Percentiles rank a stretch among this genome's conserved stretches.
These are phyloP conservation scores for Cokeromyces recurvatus DNA, from an alignment of 371 early-diverging fungal genomes.

Conservation along the genomic window DNA sequence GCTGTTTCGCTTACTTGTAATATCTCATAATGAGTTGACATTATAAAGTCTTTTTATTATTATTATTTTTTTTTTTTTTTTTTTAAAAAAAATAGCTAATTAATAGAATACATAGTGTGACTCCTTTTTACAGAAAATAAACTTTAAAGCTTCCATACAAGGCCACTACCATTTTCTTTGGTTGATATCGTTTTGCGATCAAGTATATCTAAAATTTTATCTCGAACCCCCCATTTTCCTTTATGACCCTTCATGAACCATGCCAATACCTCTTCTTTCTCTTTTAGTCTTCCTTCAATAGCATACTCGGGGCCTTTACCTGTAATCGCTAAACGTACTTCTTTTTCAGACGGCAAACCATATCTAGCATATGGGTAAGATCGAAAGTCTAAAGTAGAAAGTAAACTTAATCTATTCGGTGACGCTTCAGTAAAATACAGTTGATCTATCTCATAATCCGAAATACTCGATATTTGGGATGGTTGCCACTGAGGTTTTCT, in stretches of 20 bases:
- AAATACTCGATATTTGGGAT: constrained; percentile 42
- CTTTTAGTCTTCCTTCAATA: constrained; percentile 38
- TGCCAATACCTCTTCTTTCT: constrained; percentile 59
- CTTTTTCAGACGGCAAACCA: constrained; percentile 75
- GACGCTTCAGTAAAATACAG: constrained; percentile 51
- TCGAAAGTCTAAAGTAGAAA: constrained; percentile 23
- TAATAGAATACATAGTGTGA: too few species aligned
- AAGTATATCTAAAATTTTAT: constrained; percentile 63
- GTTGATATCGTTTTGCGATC: constrained; percentile 51
- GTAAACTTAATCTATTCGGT: constrained; percentile 28
- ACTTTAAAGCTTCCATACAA: too few species aligned
- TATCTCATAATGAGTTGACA: constrained; percentile 42
- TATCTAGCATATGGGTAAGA: constrained; percentile 73
- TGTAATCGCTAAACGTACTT: constrained; percentile 56
- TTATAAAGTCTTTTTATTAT: constrained; percentile 1
- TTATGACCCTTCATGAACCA: constrained; percentile 59
- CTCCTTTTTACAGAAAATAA: too few species aligned
- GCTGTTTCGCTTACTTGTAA: constrained; percentile 37
- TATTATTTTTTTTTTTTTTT: too few species aligned
- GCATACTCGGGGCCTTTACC: constrained; percentile 60
- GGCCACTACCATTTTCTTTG: too few species aligned
- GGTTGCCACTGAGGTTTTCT: constrained; percentile 77
- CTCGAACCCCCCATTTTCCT: constrained; percentile 59
- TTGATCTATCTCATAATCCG: constrained; percentile 53
- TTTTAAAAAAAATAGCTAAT: too few species aligned